Evolutionary conservation across 768 basidiomycete genomes (phyloP), one percentile per base, ranked within the genome.

Genomic region (Peribolospora baueri): DNA sequence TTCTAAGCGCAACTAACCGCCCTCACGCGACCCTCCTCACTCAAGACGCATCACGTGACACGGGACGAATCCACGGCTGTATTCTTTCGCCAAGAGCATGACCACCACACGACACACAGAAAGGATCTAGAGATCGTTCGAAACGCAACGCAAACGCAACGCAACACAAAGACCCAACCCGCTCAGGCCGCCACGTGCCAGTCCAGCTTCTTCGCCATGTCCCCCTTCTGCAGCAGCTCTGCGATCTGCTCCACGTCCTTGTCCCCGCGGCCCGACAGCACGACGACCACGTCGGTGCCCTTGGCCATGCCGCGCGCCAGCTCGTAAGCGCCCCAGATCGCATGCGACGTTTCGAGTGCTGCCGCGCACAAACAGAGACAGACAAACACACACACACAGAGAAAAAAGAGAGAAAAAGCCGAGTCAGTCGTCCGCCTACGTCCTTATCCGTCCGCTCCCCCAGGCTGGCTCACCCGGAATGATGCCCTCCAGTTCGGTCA

Each of bases 201-300:
- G 72, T 90, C 83, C 42, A 97, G 74, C 61, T 70, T 79, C 63
- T 93, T 81, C 8, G 83, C 87, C 25, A 25, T 25, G 25, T 25
- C 25, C 91, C 90, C 95, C 68, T 91, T 84, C 8, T 91, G 91
- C 54, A 98, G 72, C 46, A 95, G 71, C 62, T 90, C 71, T n/a
- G 82, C 87, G 56, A 98, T 88, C 64, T 97, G 83, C 61, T 91
- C 83, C 3, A 98, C 93, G 64, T 98, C 91, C 69, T 97, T 97
- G 68, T 97, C 88, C 13, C 93, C 93, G 59, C 91, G 78, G 51
- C 91, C 91, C 54, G 85, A 90, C 52, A 95, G 71, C 65, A 93
- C 88, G 57, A 97, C 79, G 50, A 97, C 87, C 42, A 98, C 70
- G 67, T 95, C 82, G 46, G 78, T 69, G 56, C 88, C 85, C 63